Base-by-base conservation (phyloP, 176 grass and related monocot genomes). In the Leersia perrieri region DNA sequence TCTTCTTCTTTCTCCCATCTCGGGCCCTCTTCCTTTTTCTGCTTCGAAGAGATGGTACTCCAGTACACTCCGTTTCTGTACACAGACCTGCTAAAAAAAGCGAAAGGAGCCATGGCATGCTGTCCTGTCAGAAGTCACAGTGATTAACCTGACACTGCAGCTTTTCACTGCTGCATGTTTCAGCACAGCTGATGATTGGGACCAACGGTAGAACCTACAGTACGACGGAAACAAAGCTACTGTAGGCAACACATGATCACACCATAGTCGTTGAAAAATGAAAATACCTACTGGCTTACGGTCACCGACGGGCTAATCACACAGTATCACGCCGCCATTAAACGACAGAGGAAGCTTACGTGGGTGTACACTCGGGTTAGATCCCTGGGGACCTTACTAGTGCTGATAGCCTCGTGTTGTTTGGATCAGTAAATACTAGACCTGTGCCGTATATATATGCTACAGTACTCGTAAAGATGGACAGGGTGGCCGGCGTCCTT, bases 401-500 rank as follows among this genome's bases (percentile, higher is more conserved):
- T 11, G 9, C 39, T 0, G 39, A 41, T 20, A 53, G 18, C 20
- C 49, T 53, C 20, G 5, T 53, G 18, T 53, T 2, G 49, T 53
- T n/a, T n/a, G n/a, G n/a, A n/a, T n/a, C n/a, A n/a, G n/a, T n/a
- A n/a, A 53, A 1, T 0, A 53, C 18, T 53, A 53, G 20, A 15
- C 20, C 49, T 53, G 18, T 53, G 49, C 49, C 18, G 49, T 51
- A 49, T 20, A 18, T 5, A n/a, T n/a, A n/a, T n/a, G n/a, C n/a
- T n/a, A n/a, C n/a, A n/a, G n/a, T n/a, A 47, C 44, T 47, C 44
- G 14, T 42, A 66, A 71, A 83, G 5, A 63, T 8, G 58, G 68
- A 79, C 80, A 83, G 60, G 27, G 67, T 79, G 75, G 76, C 40
- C 6, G 41, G 66, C 55, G 47, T 69, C 73, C 73, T 60, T 60